Percentiles rank a stretch among this genome's conserved stretches.
These are phyloP conservation scores for Candida coleopterorum DNA, from an alignment of 805 yeast species.

Conservation along the genomic window DNA sequence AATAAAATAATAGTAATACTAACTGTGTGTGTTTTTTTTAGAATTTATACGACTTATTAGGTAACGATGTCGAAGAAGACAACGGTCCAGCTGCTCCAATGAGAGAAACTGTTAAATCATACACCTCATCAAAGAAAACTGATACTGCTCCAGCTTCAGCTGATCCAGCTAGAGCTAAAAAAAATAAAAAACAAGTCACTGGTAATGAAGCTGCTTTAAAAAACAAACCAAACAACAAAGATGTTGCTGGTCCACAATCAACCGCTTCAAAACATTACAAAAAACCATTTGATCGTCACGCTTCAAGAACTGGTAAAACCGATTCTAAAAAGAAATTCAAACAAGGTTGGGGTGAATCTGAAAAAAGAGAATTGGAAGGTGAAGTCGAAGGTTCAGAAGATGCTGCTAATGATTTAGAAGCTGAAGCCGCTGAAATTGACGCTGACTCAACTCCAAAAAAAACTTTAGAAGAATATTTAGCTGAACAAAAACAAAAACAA, in stretches of 20 bases:
- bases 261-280: conserved; percentile 53
- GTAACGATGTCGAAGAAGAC: conserved; percentile 88
- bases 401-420: conserved; percentile 39
- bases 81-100: conserved; percentile 54
- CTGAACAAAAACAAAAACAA: conserved; percentile 51
- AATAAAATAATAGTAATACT: too few species aligned
- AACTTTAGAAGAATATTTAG: conserved; percentile 85
- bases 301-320: conserved; percentile 75
- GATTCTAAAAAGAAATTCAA: conserved; percentile 81
- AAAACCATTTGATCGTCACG: conserved; percentile 75
- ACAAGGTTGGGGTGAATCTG: conserved; percentile 86
- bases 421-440: conserved; percentile 42
- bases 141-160: conserved; percentile 81
- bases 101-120: conserved; percentile 76
- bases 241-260: conserved; percentile 52
- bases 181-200: conserved; percentile 62
- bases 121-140: conserved; percentile 80
- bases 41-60: conserved; percentile 82
- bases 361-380: conserved; percentile 59
- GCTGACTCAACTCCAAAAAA: conserved; percentile 49
- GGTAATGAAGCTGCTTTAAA: conserved; percentile 89
- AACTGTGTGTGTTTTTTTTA: too few species aligned
- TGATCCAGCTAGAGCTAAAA: conserved; percentile 73
- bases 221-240: conserved; percentile 69
- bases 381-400: conserved; percentile 48